A percentile compares a stretch with the other conserved stretches of the same genome.
Conservation (phyloP, 2,329 filamentous ascomycete genomes). For the Diplocarpon mali region DNA sequence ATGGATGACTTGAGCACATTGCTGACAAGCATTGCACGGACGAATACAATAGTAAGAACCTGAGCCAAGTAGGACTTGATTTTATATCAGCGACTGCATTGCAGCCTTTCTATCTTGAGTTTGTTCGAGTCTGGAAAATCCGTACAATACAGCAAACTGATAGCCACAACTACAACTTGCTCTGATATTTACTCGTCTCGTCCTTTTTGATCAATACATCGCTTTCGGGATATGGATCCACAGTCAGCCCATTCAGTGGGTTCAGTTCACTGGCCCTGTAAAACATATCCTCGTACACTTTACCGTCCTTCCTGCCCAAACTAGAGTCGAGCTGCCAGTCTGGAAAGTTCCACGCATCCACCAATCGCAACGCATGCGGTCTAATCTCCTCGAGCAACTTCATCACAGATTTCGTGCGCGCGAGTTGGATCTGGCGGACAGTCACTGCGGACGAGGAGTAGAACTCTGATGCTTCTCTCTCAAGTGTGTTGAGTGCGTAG, state of each 20-base stretch:
- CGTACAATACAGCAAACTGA: no score
- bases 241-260: slow-evolving; percentile 58
- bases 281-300: slow-evolving; percentile 72
- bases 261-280: slow-evolving; percentile 60
- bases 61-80: no score
- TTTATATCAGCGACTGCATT: no score
- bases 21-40: no score
- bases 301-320: slow-evolving; percentile 59
- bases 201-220: slow-evolving; percentile 50
- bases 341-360: slow-evolving; percentile 66
- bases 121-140: no score
- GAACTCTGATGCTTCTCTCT: slow-evolving; percentile 61
- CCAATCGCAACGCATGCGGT: slow-evolving; percentile 60
- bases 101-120: no score
- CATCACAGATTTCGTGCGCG: slow-evolving; percentile 56
- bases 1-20: no score
- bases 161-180: slow-evolving; percentile 33
- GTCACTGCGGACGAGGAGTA: slow-evolving; percentile 59
- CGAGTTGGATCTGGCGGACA: slow-evolving; percentile 60
- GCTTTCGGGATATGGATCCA: slow-evolving; percentile 61
- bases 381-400: slow-evolving; percentile 59
- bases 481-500: slow-evolving; percentile 53
- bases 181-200: slow-evolving; percentile 34
- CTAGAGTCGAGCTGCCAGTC: slow-evolving; percentile 69
- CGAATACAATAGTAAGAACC: no score